Evolutionary conservation across 2,329 filamentous ascomycete genomes (phyloP).

Genomic region (Colletotrichum ledebouriae): DNA sequence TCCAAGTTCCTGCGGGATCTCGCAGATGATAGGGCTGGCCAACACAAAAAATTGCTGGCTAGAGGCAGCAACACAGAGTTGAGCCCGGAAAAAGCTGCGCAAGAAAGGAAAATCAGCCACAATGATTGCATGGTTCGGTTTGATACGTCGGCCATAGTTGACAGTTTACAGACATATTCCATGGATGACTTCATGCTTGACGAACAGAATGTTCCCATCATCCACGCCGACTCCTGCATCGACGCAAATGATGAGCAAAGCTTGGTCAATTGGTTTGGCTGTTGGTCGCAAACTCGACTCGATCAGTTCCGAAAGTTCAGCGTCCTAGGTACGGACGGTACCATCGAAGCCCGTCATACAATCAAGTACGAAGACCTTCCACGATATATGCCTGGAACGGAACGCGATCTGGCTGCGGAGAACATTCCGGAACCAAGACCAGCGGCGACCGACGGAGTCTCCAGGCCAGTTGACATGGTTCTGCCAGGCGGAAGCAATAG

Average conservation of each 20-base stretch:
- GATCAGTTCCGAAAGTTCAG: conserved; percentile 67
- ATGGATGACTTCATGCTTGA: conserved; percentile 50
- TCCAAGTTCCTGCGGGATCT: conserved; percentile 50
- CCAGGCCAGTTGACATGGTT: conserved; percentile 42
- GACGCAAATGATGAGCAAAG: conserved; percentile 73
- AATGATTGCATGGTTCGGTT: conserved; percentile 38
- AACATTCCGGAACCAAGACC: not conserved
- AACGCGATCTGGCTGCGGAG: conserved; percentile 38
- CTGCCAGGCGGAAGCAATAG: not conserved
- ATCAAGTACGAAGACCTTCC: conserved; percentile 33
- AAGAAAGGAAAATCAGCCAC: conserved; percentile 12
- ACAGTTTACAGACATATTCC: conserved; percentile 31
- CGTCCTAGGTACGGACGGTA: conserved; percentile 63
- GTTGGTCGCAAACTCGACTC: conserved; percentile 65
- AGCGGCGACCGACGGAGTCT: not conserved
- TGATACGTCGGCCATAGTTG: conserved; percentile 38
- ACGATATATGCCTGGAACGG: conserved; percentile 23
- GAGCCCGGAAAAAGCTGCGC: not conserved
- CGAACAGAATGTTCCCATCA: conserved; percentile 55
- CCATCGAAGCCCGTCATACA: conserved; percentile 24
- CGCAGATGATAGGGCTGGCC: conserved; percentile 16
- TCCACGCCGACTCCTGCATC: conserved; percentile 62
- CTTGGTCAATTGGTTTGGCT: conserved; percentile 73
- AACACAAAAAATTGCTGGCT: conserved; percentile 17
- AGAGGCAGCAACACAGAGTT: not conserved